Evolutionary conservation across 352 stramenopile species (phyloP), one percentile per base, ranked within the genome.

Genomic region (Blastocystis sp.): DNA sequence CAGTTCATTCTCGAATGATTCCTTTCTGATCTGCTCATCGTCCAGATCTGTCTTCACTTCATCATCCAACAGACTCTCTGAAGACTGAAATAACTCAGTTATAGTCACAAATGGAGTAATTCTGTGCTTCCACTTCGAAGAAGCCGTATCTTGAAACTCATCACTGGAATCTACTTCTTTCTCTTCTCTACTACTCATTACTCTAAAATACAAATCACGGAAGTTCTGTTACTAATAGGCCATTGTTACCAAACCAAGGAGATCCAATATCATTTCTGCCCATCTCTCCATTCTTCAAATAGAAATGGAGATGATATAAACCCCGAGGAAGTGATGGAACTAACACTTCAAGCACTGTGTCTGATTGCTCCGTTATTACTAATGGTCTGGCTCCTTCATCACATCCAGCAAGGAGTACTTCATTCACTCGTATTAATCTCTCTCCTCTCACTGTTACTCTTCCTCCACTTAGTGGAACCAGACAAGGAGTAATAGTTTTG

Each of bases 201-300:
- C 57, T 64, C 30, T 13, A 7, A 35, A 64, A 15, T 33, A n/a
- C 24, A 17, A 3, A 11, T 24, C 9, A 37, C 33, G 7, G 58
- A 17, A 37, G 17, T 13, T 7, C 58, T 66, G 33, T 57, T 22
- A 79, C 37, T 27, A 59, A 53, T 0, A 79, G 19, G 9, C 33
- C 68, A n/a, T 53, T 53, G 19, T 27, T 54, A 1, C 68, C 68
- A 35, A 79, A 79, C 68, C 68, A 79, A 19, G 37, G 68, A 22
- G 24, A 35, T 13, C 57, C 35, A 6, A 24, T n/a, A 3, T n/a
- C 24, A 35, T 33, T 60, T 4, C 7, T 6, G 7, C 30, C 33
- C 19, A 54, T 54, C 33, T 22, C 19, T 30, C 68, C 68, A 53
- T 79, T 57, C 44, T 53, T 42, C 30, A 57, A 7, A 35, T 24